Percentiles rank a stretch among this genome's conserved stretches.
These are phyloP conservation scores for Mortierella alpina DNA, from an alignment of 192 early-diverging fungal genomes.

Conservation along the genomic window DNA sequence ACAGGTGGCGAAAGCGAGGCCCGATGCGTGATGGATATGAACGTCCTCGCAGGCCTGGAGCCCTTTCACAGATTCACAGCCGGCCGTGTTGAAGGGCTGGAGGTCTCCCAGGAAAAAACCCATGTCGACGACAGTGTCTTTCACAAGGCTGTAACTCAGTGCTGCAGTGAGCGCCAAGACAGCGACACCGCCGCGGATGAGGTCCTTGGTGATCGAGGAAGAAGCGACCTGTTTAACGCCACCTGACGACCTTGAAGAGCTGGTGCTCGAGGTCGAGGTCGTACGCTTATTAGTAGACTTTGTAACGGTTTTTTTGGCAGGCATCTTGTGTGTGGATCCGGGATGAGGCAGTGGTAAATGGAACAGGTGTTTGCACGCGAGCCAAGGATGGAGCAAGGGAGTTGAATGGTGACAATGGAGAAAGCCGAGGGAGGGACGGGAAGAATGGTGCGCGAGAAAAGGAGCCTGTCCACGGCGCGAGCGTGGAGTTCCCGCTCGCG, in stretches of 20 bases:
- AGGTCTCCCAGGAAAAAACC: slow-evolving; percentile 23
- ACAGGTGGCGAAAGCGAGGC: slow-evolving; percentile 68
- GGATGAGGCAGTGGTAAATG: too few relatives aligned
- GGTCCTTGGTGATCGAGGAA: neutral
- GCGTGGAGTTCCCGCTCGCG: too few relatives aligned
- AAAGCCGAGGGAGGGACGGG: neutral
- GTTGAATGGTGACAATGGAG: neutral
- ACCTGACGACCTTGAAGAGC: neutral
- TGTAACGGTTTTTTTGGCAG: neutral
- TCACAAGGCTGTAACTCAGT: slow-evolving; percentile 28
- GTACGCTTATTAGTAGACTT: neutral
- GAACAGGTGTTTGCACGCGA: too few relatives aligned
- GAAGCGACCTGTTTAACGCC: neutral
- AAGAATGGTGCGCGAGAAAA: neutral
- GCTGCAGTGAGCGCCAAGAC: slow-evolving; percentile 18
- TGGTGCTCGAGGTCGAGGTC: neutral
- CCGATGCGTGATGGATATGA: slow-evolving; percentile 61
- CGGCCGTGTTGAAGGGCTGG: slow-evolving; percentile 27
- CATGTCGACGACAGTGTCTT: slow-evolving; percentile 7
- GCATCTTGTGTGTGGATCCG: too few relatives aligned
- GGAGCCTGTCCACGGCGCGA: neutral
- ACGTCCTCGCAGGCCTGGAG: slow-evolving; percentile 70
- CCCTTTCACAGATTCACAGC: slow-evolving; percentile 28
- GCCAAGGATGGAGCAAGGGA: too few relatives aligned
- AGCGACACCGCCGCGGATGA: slow-evolving; percentile 3